Conservation (phyloP, 176 grass and related monocot species). For the Urochloa ruziziensis region DNA sequence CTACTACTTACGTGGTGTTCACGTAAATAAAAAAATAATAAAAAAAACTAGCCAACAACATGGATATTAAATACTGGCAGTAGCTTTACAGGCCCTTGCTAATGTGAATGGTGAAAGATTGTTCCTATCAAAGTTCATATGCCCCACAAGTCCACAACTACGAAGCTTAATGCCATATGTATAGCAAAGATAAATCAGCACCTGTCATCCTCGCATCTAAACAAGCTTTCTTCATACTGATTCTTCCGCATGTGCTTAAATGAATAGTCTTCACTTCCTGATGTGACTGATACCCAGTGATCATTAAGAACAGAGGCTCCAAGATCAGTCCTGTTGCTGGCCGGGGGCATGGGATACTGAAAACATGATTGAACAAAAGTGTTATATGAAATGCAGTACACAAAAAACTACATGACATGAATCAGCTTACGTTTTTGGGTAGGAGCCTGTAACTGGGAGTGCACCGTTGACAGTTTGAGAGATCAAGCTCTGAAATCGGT, state of each 20-base stretch:
- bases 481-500: conserved; percentile 95
- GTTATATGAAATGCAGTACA: conserved; percentile 9
- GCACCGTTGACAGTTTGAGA: conserved; percentile 88
- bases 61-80: background rate
- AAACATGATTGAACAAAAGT: conserved; percentile 22
- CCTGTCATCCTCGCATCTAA: conserved; percentile 99
- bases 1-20: background rate
- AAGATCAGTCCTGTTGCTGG: conserved; percentile 80
- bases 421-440: conserved; percentile 79
- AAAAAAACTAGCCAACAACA: conserved; percentile 8
- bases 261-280: conserved; percentile 99
- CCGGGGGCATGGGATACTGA: conserved; percentile 83
- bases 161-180: background rate
- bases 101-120: background rate
- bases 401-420: background rate
- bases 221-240: conserved; percentile 99
- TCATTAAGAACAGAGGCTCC: conserved; percentile 87
- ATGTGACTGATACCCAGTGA: conserved; percentile 97
- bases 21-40: background rate
- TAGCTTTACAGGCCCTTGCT: background rate
- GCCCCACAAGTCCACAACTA: background rate
- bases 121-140: conserved; percentile 1
- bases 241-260: conserved; percentile 99
- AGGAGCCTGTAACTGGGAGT: conserved; percentile 95
- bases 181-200: conserved; percentile 24